Base-by-base conservation (phyloP, 306 rosid species). In the Sicyos edulis region DNA sequence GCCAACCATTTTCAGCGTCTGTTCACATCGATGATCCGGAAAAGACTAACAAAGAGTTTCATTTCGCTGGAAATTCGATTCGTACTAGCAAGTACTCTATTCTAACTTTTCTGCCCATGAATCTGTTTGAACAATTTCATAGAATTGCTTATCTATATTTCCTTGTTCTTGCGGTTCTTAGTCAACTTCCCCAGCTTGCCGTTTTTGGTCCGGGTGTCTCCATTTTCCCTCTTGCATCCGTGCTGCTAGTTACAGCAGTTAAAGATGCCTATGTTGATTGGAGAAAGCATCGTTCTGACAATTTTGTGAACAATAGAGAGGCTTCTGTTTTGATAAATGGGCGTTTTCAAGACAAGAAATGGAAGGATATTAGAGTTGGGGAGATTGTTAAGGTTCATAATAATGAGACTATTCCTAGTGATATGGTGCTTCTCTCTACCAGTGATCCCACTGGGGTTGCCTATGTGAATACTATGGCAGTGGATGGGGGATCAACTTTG, bases 381-480 rank as follows among this genome's bases (percentile, higher is more conserved):
- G 98, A 93, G 77, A 82, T 93, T 62, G 79, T 93, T 77, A 88
- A 79, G 70, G 78, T 87, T 63, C 56, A 75, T 32, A 87, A 89
- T 8, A 82, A 83, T 50, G 95, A 86, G 58, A 78, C 95, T 6
- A 82, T 93, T 69, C 97, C 98, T 72, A 90, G 97, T 85, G 98
- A 93, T 70, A 82, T 93, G 80, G 97, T 90, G 67, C 80, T 93
- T 86, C 90, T 93, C 10, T 84, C 97, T 10, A 93, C 97, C 5
- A 88, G 96, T 79, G 98, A 93, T 50, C 88, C 97, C 0, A 90
- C 97, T 13, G 98, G 98, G 59, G 97, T 90, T 79, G 96, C 97
- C 0, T 91, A 88, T 78, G 92, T 93, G 73, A 97, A 93, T 78
- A 93, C 97, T 15, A 82, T 85, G 65, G 90, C 86, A 83, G 82